Conservation (phyloP, 805 yeast species). For the Starmerella asiatica region DNA sequence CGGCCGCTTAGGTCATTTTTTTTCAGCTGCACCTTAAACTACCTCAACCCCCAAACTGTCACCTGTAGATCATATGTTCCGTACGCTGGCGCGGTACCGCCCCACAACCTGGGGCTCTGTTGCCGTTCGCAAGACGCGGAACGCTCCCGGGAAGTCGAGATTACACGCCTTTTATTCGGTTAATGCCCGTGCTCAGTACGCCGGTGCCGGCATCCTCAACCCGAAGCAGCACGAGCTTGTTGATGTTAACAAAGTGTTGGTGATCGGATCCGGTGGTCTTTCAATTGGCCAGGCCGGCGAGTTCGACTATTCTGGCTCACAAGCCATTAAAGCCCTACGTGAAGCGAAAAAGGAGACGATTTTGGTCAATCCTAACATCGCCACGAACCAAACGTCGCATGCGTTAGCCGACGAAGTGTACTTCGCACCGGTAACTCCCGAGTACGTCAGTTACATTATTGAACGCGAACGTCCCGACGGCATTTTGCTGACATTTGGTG, state of each 20-base stretch:
- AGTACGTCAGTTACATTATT: conserved; percentile 85
- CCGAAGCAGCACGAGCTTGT: conserved; percentile 36
- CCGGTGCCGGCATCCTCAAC: conserved; percentile 30
- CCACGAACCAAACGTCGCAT: conserved; percentile 93
- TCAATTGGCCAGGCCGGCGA: conserved; percentile 99
- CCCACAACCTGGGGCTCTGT: conserved; percentile 15
- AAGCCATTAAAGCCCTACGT: conserved; percentile 95
- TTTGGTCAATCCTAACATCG: conserved; percentile 91
- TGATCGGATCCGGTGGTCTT: conserved; percentile 95
- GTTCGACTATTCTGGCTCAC: conserved; percentile 97
- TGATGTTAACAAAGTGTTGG: conserved; percentile 74
- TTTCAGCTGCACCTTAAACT: too few species aligned
- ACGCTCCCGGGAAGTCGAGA: conserved; percentile 17
- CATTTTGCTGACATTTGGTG: conserved; percentile 90
- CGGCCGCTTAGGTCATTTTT: too few species aligned
- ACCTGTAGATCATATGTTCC: too few species aligned
- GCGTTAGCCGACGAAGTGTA: conserved; percentile 90
- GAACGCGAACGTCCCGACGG: conserved; percentile 97
- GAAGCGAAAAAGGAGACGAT: conserved; percentile 96
- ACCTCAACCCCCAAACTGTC: too few species aligned
- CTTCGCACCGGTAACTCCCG: conserved; percentile 92
- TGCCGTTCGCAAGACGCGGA: conserved; percentile 16
- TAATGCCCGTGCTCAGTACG: conserved; percentile 21
- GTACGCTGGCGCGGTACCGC: conserved; percentile 11
- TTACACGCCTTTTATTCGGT: conserved; percentile 5